A percentile compares a stretch with the other conserved stretches of the same genome.
These are phyloP conservation scores for Calocera viscosa DNA, from an alignment of 768 basidiomycete genomes.

Conservation along the genomic window DNA sequence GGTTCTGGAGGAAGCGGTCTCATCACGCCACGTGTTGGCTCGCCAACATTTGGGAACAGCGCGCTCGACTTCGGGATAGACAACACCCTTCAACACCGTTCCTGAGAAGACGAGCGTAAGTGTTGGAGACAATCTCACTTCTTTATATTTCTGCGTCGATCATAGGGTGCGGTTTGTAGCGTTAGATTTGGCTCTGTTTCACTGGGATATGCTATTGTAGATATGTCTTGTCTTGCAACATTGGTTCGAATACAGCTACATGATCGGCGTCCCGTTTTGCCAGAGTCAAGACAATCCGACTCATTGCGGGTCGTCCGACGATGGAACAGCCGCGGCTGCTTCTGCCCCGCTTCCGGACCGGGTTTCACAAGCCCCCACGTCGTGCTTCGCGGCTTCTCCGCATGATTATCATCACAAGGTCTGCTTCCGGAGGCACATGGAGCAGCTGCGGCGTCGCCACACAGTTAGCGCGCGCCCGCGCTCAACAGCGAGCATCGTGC, in stretches of 20 bases:
- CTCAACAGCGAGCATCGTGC: no score
- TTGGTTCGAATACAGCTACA: no score
- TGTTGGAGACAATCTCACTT: not conserved
- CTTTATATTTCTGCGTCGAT: not conserved
- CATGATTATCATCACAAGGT: not conserved
- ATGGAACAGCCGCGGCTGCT: not conserved
- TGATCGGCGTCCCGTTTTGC: no score
- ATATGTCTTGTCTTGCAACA: no score
- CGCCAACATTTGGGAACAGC: not conserved
- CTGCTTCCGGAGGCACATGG: not conserved
- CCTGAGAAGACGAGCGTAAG: not conserved
- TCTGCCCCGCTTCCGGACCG: not conserved
- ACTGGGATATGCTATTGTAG: no score
- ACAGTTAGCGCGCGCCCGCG: not conserved
- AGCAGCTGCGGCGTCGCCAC: not conserved
- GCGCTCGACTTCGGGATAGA: not conserved
- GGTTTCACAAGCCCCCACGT: not conserved
- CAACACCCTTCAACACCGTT: not conserved
- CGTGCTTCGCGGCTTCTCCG: not conserved
- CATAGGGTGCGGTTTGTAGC: not conserved
- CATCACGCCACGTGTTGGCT: conserved; percentile 44
- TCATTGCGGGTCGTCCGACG: no score
- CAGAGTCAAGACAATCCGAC: no score
- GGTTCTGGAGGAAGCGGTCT: conserved; percentile 72
- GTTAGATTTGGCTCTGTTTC: not conserved